Evolutionary conservation across 352 stramenopile genomes (phyloP).

Genomic region (Pythium apleroticum): DNA sequence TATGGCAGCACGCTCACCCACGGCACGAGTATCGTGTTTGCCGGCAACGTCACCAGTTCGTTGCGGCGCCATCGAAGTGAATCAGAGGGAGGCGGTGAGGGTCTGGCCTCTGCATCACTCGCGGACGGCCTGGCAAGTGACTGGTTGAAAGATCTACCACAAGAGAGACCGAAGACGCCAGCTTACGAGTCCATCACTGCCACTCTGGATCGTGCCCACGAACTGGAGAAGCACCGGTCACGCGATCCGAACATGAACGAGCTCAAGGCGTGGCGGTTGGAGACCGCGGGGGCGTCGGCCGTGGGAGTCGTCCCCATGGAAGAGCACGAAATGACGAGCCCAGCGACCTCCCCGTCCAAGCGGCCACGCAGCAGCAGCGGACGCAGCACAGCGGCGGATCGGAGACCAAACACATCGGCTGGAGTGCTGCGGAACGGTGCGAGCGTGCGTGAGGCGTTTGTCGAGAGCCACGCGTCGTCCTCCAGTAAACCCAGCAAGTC

Average conservation of each 20-base stretch:
- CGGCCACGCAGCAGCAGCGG: constrained; percentile 17
- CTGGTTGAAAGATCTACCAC: neutral
- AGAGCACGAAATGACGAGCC: constrained; percentile 25
- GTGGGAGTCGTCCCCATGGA: constrained; percentile 36
- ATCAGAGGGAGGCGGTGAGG: constrained; percentile 32
- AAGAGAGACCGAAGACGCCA: constrained; percentile 54
- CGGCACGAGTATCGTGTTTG: constrained; percentile 86
- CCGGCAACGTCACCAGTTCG: constrained; percentile 85
- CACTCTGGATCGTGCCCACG: constrained; percentile 66
- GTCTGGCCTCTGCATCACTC: neutral
- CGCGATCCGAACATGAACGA: constrained; percentile 65
- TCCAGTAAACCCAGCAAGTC: neutral
- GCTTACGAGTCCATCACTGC: constrained; percentile 74
- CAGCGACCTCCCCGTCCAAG: constrained; percentile 23
- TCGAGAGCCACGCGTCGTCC: constrained; percentile 24
- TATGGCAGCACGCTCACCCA: constrained; percentile 84
- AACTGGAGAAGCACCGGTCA: constrained; percentile 70
- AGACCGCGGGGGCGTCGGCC: constrained; percentile 42
- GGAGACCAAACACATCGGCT: constrained; percentile 53
- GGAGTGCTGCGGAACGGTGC: constrained; percentile 40
- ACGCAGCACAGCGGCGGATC: constrained; percentile 20
- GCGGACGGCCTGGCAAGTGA: constrained; percentile 8
- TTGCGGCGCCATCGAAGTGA: constrained; percentile 71
- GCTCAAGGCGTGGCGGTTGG: constrained; percentile 64
- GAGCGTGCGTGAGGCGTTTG: constrained; percentile 54